Conservation (phyloP, 192 early-diverging fungal genomes). For the Rhizoclosmatium globosum region DNA sequence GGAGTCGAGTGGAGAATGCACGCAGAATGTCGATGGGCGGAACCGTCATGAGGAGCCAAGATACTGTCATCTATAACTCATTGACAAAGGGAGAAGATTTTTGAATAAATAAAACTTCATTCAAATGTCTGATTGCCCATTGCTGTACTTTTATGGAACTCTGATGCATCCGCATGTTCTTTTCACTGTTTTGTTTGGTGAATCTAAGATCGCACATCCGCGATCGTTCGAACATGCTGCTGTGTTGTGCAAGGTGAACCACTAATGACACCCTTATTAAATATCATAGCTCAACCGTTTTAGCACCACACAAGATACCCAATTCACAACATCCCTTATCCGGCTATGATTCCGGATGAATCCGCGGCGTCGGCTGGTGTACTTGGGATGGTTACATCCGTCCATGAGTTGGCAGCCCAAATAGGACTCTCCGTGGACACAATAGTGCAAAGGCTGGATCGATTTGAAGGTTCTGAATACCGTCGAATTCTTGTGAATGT, state of each 20-base stretch:
- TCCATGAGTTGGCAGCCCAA: background rate
- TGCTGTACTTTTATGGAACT: constrained; percentile 32
- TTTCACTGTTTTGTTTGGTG: background rate
- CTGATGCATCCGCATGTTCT: constrained; percentile 38
- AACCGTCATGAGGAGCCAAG: too few species aligned
- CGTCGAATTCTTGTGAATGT: constrained; percentile 23
- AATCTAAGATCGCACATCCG: background rate
- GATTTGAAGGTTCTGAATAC: constrained; percentile 34
- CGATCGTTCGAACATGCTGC: background rate
- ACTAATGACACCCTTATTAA: background rate
- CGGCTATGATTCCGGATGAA: constrained; percentile 13
- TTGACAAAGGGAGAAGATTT: too few species aligned
- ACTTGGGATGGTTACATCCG: background rate
- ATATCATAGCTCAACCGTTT: background rate
- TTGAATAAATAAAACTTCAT: too few species aligned
- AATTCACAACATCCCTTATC: constrained; percentile 11
- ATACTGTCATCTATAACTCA: too few species aligned
- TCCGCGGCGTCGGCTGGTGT: constrained; percentile 6
- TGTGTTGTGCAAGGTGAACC: background rate
- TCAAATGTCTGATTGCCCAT: too few species aligned
- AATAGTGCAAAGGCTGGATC: constrained; percentile 21
- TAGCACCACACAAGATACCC: background rate
- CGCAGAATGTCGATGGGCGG: too few species aligned
- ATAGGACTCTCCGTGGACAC: background rate
- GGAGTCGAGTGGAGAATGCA: too few species aligned